These are phyloP conservation scores for Microdochium trichocladiopsis DNA, from an alignment of 2,329 filamentous ascomycete genomes.

Conservation along the genomic window DNA sequence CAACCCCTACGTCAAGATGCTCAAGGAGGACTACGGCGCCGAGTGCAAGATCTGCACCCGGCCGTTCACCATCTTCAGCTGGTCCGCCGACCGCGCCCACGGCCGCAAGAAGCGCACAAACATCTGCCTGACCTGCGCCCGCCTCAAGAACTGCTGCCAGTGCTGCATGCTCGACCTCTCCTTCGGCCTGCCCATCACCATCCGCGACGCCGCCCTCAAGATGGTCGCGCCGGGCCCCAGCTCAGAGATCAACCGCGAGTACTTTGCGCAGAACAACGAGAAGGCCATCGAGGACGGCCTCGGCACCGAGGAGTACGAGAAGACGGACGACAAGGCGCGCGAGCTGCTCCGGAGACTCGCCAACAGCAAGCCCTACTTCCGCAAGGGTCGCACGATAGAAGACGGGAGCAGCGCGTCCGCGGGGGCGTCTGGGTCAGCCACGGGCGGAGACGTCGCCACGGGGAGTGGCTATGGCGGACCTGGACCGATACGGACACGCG, in stretches of 20 bases:
- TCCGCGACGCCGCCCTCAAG: conserved; percentile 92
- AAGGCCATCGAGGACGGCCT: conserved; percentile 89
- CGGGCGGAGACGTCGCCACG: conserved; percentile 38
- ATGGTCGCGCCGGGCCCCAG: conserved; percentile 93
- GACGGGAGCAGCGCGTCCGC: conserved; percentile 35
- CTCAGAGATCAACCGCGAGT: conserved; percentile 91
- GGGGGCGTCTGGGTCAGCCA: conserved; percentile 26
- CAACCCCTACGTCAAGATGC: conserved; percentile 97
- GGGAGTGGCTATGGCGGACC: conserved; percentile 55
- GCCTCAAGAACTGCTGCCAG: conserved; percentile 98
- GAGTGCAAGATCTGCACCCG: conserved; percentile 87
- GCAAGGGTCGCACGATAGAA: conserved; percentile 74
- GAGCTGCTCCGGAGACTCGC: conserved; percentile 81
- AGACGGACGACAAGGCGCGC: conserved; percentile 93
- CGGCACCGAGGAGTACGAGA: conserved; percentile 84
- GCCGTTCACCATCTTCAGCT: conserved; percentile 92
- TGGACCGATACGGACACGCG: conserved; percentile 74
- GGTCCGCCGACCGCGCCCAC: conserved; percentile 84
- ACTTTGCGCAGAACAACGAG: conserved; percentile 96
- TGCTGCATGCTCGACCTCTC: conserved; percentile 97
- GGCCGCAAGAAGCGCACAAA: conserved; percentile 88
- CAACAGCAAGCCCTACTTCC: conserved; percentile 90
- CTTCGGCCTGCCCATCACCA: conserved; percentile 89
- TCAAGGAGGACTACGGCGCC: conserved; percentile 92
- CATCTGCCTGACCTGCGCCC: conserved; percentile 93